Evolutionary conservation across 352 stramenopile species (phyloP), one percentile per base, ranked within the genome.

Genomic region (Phytopythium litorale): DNA sequence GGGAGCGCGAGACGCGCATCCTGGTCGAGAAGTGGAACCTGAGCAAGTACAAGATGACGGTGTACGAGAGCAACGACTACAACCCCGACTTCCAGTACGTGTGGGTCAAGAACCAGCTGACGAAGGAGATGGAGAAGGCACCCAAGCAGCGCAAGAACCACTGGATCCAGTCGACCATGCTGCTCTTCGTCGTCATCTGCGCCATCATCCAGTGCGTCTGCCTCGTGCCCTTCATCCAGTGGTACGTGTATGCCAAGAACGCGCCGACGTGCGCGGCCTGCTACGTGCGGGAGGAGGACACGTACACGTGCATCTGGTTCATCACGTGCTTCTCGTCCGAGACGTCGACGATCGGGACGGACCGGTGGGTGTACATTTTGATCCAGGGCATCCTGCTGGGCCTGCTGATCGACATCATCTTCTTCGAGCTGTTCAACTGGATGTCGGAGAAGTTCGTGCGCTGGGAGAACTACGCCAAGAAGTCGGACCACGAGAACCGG

Each of bases 211-310:
- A 96, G 67, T 92, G 84, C 30, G 52, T 96, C 18, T 96, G 77
- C 63, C 75, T 93, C 32, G 72, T 96, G 54, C 87, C 87, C 49
- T 96, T 96, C 49, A 93, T 96, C 46, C 87, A 96, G 68, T 96
- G 87, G 87, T 96, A 96, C 52, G 84, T 96, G 37, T 94, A 92
- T 58, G 84, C 87, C 46, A 96, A 96, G 70, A 93, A 93, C 33
- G 87, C 84, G 5, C 80, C 85, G 0, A 80, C 78, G 35, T 96
- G 87, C 53, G 65, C 76, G 40, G 72, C 73, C 13, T 96, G 87
- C 62, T 76, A 82, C 30, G 73, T 61, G 13, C 66, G 77, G 49
- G 72, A 73, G 4, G 56, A 56, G 7, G 66, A 67, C 8, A 67
- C 72, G 13, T 94, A 94, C 57, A 56, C 72, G 11, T 96, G 87